Evolutionary conservation across 306 rosid species (phyloP), one percentile per base, ranked within the genome.

Genomic region (Medicago truncatula): DNA sequence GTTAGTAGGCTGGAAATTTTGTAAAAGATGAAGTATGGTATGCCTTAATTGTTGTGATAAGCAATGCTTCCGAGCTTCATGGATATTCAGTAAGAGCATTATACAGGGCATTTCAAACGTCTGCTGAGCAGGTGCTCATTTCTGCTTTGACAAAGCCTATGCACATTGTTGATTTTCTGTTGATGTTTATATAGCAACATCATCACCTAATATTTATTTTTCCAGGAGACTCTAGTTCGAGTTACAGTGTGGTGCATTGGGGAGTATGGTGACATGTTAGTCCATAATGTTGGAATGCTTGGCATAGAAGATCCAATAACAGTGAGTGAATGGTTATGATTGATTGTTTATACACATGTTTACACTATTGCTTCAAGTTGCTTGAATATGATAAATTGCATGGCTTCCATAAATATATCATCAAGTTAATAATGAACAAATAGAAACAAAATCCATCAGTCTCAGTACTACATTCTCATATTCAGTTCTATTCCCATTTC

Each of bases 1-100:
- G 91, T 90, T 92, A 84, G 96, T 92, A 95, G 99, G 99, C 99
- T 92, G 99, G 99, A 90, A 95, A 87, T 85, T 89, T 87, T 84
- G 96, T 95, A 67, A 90, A 92, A 86, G 97, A 95, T 95, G 99
- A 95, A 75, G 97, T 89, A 31, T 95, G 99, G 97, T 88, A 90
- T 78, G 96, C 88, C 44, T 81, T 95, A 80, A 85, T 95, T 83
- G 97, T 92, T 75, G 91, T 89, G 76, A 84, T 95, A 82, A 95
- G 88, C 88, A 95, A 95, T 83, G 95, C 99, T 77, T 79, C 97
- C 46, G 97, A 92, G 80, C 97, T 95, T 84, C 99, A 95, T 77
- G 97, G 97, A 73, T 95, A 95, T 72, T 90, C 97, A 36, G 97
- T 89, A 47, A 84, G 99, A 72, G 91, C 93, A 25, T 81, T 95